These are phyloP conservation scores for Kwoniella newhampshirensis DNA, from an alignment of 768 basidiomycete genomes.

Conservation along the genomic window DNA sequence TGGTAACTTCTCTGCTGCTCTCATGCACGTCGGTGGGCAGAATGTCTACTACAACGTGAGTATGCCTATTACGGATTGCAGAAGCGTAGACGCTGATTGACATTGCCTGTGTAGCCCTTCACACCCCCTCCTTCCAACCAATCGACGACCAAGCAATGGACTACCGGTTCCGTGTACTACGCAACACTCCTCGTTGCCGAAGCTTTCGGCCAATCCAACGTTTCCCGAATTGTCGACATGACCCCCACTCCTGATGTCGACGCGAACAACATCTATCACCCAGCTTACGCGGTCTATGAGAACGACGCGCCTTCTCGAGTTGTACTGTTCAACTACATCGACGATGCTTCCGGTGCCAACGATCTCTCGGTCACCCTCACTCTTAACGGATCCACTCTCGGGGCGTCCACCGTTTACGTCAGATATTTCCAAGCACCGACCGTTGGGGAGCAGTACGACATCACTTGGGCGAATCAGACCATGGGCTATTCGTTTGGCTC, in stretches of 20 bases:
- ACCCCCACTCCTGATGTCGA: constrained; percentile 56
- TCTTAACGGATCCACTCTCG: constrained; percentile 55
- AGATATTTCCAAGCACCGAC: constrained; percentile 59
- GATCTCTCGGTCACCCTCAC: constrained; percentile 60
- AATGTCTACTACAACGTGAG: constrained; percentile 61
- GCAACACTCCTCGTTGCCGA: constrained; percentile 70
- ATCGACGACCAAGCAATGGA: constrained; percentile 66
- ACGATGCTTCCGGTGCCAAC: constrained; percentile 62
- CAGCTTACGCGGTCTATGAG: constrained; percentile 71
- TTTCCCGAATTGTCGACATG: constrained; percentile 68
- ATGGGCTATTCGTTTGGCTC: constrained; percentile 60
- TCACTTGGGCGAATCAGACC: constrained; percentile 77
- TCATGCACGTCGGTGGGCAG: constrained; percentile 59
- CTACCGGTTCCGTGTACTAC: constrained; percentile 72
- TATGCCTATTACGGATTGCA: constrained; percentile 8
- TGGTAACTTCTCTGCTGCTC: constrained; percentile 59
- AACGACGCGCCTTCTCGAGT: constrained; percentile 64
- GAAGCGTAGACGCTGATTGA: too few relatives aligned
- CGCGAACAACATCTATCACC: constrained; percentile 59
- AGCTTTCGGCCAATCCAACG: constrained; percentile 65
- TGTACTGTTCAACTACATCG: constrained; percentile 71
- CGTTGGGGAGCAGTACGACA: constrained; percentile 64
- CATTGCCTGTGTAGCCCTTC: constrained; percentile 55
- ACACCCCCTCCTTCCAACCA: constrained; percentile 63
- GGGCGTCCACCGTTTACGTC: constrained; percentile 44